Conservation (phyloP, 495 filamentous ascomycete species). For the Penicillium waksmanii region DNA sequence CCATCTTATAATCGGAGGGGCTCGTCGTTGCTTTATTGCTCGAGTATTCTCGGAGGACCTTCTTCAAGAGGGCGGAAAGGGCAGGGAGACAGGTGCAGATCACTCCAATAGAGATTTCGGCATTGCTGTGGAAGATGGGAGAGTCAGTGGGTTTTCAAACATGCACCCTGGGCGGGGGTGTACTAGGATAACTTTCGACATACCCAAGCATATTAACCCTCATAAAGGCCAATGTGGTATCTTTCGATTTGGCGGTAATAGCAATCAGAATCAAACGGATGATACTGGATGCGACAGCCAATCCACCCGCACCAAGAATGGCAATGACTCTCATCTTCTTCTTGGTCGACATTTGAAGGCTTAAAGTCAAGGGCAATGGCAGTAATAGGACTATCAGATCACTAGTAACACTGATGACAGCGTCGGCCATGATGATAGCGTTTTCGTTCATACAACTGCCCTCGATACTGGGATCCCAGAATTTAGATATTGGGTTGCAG, state of each 20-base stretch:
- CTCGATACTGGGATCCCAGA: slow-evolving; percentile 28
- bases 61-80: slow-evolving; percentile 33
- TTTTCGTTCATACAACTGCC: slow-evolving; percentile 40
- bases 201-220: slow-evolving; percentile 43
- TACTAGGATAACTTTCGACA: neutral
- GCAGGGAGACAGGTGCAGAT: slow-evolving; percentile 46
- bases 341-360: slow-evolving; percentile 35
- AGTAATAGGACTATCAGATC: slow-evolving; percentile 41
- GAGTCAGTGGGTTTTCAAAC: slow-evolving; percentile 4
- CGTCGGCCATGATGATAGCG: slow-evolving; percentile 42
- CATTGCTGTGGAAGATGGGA: slow-evolving; percentile 27
- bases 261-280: slow-evolving; percentile 41
- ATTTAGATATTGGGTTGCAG: slow-evolving; percentile 41
- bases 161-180: too few relatives aligned
- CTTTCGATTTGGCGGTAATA: slow-evolving; percentile 26
- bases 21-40: slow-evolving; percentile 16
- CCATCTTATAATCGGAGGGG: slow-evolving; percentile 24
- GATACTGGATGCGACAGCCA: slow-evolving; percentile 43
- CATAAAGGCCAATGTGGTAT: slow-evolving; percentile 41
- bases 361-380: slow-evolving; percentile 37
- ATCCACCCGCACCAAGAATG: slow-evolving; percentile 41
- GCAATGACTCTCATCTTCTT: slow-evolving; percentile 40
- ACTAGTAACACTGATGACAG: slow-evolving; percentile 41
- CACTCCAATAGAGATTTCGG: slow-evolving; percentile 43
- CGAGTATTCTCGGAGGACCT: slow-evolving; percentile 28